phyloP scores from a whole-genome alignment of 1,284 basidiomycete genomes.

The Neonothopanus nambi region DNA sequence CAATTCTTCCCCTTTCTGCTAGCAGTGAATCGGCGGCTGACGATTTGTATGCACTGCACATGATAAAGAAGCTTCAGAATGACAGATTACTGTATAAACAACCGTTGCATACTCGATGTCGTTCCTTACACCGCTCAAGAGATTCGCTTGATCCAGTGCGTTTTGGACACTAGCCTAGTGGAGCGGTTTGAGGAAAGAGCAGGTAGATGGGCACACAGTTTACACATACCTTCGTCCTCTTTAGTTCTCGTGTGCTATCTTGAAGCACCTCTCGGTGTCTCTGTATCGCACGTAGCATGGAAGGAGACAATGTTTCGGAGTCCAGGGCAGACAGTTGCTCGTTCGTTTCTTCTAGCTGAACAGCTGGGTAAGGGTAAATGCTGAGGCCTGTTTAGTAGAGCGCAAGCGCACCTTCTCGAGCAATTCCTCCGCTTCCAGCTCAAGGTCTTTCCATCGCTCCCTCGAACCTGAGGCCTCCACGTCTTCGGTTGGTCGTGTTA shows the following conservation, averaged over 20 bases:
- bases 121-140: conserved; percentile 90
- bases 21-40: conserved; percentile 86
- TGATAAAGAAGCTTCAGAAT: conserved; percentile 4
- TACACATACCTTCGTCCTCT: conserved; percentile 71
- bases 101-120: conserved; percentile 83
- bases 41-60: conserved; percentile 81
- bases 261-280: conserved; percentile 88
- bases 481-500: conserved; percentile 65
- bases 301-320: conserved; percentile 78
- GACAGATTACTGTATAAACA: neutral
- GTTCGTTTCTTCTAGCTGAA: conserved; percentile 81
- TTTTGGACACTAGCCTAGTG: conserved; percentile 78
- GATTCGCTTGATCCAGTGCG: conserved; percentile 83
- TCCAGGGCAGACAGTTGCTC: conserved; percentile 71
- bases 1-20: conserved; percentile 86
- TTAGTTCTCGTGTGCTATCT: conserved; percentile 84
- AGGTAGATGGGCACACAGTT: neutral
- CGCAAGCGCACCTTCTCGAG: conserved; percentile 73
- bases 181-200: neutral
- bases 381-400: neutral
- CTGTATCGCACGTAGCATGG: conserved; percentile 88
- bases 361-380: conserved; percentile 18
- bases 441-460: conserved; percentile 78
- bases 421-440: conserved; percentile 84
- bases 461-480: conserved; percentile 69